Conservation (phyloP, 139 green algal species). For the Chlorella sp. region DNA sequence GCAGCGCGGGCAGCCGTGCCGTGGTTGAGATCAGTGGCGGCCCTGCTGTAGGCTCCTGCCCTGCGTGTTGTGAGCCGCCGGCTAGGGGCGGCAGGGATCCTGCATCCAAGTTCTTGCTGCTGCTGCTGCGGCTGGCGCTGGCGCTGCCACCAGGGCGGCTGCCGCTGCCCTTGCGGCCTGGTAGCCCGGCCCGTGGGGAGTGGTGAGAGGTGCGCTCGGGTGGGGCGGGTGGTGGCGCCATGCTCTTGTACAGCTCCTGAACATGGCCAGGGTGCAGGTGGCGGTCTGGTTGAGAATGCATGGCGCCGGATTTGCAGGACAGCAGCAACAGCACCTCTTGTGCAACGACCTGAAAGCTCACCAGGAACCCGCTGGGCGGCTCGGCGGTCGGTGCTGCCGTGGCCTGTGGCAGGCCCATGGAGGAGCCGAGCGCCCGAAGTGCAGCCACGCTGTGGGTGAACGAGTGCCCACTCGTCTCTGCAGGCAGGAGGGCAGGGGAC, state of each 20-base stretch:
- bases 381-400: background rate
- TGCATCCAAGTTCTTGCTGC: background rate
- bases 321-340: background rate
- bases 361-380: background rate
- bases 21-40: background rate
- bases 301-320: too few relatives aligned
- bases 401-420: background rate
- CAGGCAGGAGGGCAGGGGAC: too few relatives aligned
- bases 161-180: background rate
- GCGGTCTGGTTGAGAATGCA: background rate
- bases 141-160: too few relatives aligned
- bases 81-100: background rate
- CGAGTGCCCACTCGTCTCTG: background rate
- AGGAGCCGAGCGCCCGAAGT: background rate
- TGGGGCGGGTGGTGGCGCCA: background rate
- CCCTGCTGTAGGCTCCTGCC: too few relatives aligned
- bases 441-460: background rate
- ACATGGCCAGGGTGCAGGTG: background rate
- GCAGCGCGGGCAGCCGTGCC: background rate
- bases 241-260: constrained; percentile 19
- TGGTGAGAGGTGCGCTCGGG: background rate
- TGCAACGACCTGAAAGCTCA: background rate
- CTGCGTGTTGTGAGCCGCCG: background rate
- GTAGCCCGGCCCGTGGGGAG: background rate
- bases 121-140: background rate